These are phyloP conservation scores for Penicillium paradoxum DNA, from an alignment of 495 filamentous ascomycete species.

Conservation along the genomic window DNA sequence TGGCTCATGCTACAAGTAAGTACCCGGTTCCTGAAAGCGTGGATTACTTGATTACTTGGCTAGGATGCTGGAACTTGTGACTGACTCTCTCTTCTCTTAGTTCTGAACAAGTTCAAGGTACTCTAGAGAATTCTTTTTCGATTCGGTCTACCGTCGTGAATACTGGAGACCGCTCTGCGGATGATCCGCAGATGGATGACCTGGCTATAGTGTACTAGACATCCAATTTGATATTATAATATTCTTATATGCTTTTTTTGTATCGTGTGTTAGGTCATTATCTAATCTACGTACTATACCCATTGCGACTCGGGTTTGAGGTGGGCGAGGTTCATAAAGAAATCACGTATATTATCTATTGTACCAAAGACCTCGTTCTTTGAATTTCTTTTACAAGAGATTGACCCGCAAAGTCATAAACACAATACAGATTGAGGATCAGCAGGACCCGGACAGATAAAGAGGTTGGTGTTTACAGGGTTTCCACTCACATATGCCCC, in stretches of 20 bases:
- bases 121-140: background rate
- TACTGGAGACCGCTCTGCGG: background rate
- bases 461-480: background rate
- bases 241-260: background rate
- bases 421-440: background rate
- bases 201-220: background rate
- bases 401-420: background rate
- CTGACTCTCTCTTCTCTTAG: constrained; percentile 1
- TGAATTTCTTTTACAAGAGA: background rate
- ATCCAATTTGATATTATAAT: background rate
- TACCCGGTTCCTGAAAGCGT: background rate
- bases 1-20: constrained; percentile 19
- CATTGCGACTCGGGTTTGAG: no score
- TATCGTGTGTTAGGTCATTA: background rate
- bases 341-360: background rate
- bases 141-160: background rate
- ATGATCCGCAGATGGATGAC: background rate
- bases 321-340: no score
- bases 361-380: background rate
- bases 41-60: background rate
- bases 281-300: background rate
- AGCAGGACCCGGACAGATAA: background rate
- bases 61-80: background rate
- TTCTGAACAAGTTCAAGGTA: constrained; percentile 15
- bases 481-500: no score